Evolutionary conservation across 78 protist species (phyloP).

Genomic region (Diacronema lutheri): DNA sequence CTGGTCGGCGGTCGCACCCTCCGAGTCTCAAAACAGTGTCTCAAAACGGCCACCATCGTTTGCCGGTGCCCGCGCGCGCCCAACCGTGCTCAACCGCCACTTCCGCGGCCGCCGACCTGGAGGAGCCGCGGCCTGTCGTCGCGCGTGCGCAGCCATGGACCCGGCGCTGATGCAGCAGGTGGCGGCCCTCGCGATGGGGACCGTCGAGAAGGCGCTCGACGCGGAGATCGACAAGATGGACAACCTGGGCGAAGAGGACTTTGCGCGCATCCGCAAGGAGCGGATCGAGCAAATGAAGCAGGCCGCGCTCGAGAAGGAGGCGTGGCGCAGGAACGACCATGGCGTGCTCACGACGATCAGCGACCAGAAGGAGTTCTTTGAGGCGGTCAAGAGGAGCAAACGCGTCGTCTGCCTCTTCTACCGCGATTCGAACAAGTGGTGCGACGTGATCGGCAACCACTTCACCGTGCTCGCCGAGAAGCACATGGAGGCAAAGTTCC

Average conservation of each 20-base stretch:
- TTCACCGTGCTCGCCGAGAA: neutral
- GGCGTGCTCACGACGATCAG: neutral
- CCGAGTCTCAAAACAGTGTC: too few relatives aligned
- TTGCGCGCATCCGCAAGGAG: neutral
- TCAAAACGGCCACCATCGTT: too few relatives aligned
- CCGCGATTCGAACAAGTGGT: neutral
- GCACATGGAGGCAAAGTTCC: neutral
- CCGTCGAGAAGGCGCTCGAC: neutral
- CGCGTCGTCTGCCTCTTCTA: neutral
- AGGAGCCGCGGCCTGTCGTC: too few relatives aligned
- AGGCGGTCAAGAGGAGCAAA: neutral
- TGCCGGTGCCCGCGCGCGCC: too few relatives aligned
- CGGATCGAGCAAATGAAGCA: neutral
- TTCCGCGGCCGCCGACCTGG: too few relatives aligned
- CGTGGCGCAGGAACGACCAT: neutral
- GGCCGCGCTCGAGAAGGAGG: neutral
- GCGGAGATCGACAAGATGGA: neutral
- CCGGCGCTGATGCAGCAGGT: neutral
- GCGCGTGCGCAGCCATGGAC: neutral
- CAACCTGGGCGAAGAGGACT: conserved; percentile 1
- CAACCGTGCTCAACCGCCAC: too few relatives aligned
- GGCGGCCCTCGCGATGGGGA: neutral
- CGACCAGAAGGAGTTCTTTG: conserved; percentile 14
- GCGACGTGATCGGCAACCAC: neutral
- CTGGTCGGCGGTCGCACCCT: too few relatives aligned